Base-by-base conservation (phyloP, 805 yeast genomes). In the Barnettozyma populi region DNA sequence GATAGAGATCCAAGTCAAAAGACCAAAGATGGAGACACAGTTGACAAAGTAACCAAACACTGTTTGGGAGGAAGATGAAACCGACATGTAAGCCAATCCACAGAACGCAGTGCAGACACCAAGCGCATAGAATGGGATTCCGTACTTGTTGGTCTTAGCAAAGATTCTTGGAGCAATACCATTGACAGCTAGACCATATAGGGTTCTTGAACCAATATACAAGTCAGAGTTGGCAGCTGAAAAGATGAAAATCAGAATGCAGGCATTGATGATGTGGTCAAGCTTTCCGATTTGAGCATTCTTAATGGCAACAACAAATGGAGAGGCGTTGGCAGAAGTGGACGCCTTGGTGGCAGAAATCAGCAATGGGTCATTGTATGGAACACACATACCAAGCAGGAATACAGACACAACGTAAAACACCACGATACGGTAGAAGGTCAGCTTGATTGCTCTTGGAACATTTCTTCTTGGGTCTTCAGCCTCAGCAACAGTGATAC, bases 171-270 rank as follows among this genome's bases (percentile, higher is more conserved):
- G 94, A 10, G 92, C 90, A 60, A 80, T 80, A 7, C 88, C 86
- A 56, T 83, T 84, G 44, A 79, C 75, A 1, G 94, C 77, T 53
- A 87, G 69, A 34, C 86, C 85, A 60, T 84, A 86, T 18, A 84
- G 68, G 10, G 86, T 79, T 74, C 96, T 76, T 19, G 94, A 79
- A 25, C 86, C 86, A 62, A 82, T 81, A 67, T 84, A 85, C 59
- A 86, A 71, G 66, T 83, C 90, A 2, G 90, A 83, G 68, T 86
- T 87, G 10, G 86, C 82, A 41, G 95, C 95, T 10, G 92, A 84
- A 62, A 86, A 77, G 49, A 87, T 90, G 53, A 86, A 84, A 36
- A 86, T 66, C 60, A 89, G 66, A 55, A 89, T 84, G 63, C 87
- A 81, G 2, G 83, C 92, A 63, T 89, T 89, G 59, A 89, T 72